Conservation (phyloP, 1,139 yeast genomes). For the Lodderomyces elongisporus region DNA sequence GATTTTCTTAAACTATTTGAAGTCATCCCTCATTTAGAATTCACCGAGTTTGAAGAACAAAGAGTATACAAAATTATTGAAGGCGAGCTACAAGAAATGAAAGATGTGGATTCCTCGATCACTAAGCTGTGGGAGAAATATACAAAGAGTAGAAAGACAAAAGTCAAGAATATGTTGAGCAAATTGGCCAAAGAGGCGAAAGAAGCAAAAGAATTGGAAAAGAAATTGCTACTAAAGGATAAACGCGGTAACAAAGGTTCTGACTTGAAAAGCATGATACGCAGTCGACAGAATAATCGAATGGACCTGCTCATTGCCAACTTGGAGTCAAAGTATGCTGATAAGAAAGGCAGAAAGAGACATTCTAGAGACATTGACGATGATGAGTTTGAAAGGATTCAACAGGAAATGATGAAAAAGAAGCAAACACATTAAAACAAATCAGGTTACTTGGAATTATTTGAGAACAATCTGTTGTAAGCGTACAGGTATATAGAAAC, state of each 20-base stretch:
- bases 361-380: slow-evolving; percentile 25
- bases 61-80: slow-evolving; percentile 54
- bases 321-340: slow-evolving; percentile 53
- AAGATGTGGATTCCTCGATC: slow-evolving; percentile 23
- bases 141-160: slow-evolving; percentile 39
- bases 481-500: too few species aligned
- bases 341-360: slow-evolving; percentile 34
- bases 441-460: not conserved
- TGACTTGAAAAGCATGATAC: slow-evolving; percentile 50
- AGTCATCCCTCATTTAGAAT: slow-evolving; percentile 70
- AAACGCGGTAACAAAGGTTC: slow-evolving; percentile 32
- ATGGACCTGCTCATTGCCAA: slow-evolving; percentile 46
- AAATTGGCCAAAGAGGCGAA: slow-evolving; percentile 55
- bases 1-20: slow-evolving; percentile 68
- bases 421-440: slow-evolving; percentile 5
- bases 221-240: slow-evolving; percentile 35
- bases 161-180: slow-evolving; percentile 42
- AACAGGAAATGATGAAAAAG: slow-evolving; percentile 18
- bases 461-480: not conserved
- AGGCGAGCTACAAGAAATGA: slow-evolving; percentile 32
- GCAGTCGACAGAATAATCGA: slow-evolving; percentile 35
- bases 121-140: slow-evolving; percentile 50
- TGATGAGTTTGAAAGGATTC: slow-evolving; percentile 29
- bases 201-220: slow-evolving; percentile 62
- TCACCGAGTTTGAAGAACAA: slow-evolving; percentile 53